Evolutionary conservation across 352 stramenopile genomes (phyloP).

Genomic region (Globisporangium canariense): DNA sequence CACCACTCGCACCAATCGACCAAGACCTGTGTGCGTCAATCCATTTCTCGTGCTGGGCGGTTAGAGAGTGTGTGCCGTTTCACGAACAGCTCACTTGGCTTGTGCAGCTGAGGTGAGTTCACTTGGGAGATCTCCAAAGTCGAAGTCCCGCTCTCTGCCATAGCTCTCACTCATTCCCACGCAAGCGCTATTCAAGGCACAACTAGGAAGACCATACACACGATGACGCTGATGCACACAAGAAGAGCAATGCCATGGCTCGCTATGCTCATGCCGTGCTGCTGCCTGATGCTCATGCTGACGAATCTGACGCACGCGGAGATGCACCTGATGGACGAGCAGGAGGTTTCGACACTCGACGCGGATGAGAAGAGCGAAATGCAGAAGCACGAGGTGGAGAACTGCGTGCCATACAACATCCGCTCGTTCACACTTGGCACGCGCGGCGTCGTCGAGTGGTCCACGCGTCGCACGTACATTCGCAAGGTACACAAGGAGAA

Average conservation of each 20-base stretch:
- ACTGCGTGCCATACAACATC: constrained; percentile 82
- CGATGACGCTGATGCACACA: constrained; percentile 1
- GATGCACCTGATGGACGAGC: constrained; percentile 37
- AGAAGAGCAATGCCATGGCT: neutral
- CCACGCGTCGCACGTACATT: constrained; percentile 70
- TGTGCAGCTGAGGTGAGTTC: neutral
- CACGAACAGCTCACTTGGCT: neutral
- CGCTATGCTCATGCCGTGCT: neutral
- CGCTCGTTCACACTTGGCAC: constrained; percentile 57
- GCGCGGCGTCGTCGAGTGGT: constrained; percentile 64
- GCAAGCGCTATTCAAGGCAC: neutral
- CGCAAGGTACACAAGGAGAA: constrained; percentile 45
- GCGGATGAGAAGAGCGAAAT: constrained; percentile 58
- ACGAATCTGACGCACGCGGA: neutral
- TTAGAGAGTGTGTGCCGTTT: constrained; percentile 2
- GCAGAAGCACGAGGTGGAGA: constrained; percentile 78
- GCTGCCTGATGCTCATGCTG: neutral
- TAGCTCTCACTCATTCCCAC: neutral
- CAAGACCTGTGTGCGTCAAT: constrained; percentile 1
- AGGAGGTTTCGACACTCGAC: constrained; percentile 35
- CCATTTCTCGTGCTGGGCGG: neutral
- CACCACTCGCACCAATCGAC: neutral
- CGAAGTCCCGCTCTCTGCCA: neutral
- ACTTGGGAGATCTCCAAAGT: neutral
- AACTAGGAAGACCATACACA: neutral